Base-by-base conservation (phyloP, 2,329 filamentous ascomycete genomes). In the Bretziella fagacearum region DNA sequence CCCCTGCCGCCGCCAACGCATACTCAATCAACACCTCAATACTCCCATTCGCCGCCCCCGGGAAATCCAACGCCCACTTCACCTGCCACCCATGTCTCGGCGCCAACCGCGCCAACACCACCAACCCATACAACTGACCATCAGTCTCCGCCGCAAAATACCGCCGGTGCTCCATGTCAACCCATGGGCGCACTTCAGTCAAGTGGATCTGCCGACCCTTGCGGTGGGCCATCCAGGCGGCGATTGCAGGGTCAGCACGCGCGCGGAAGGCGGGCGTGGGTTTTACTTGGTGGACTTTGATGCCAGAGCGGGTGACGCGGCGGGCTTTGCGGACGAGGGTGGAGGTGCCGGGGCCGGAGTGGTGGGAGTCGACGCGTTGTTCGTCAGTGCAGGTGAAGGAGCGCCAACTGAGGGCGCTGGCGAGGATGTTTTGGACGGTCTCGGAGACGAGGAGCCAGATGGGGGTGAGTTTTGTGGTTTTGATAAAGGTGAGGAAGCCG, bases 1-100 rank as follows among this genome's bases (percentile, higher is more conserved):
- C 65, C 64, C 44, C 74, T 60, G 33, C 58, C 57, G 5, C 61
- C 57, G 46, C 32, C 51, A 93, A 70, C 1, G 81, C 75, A 57
- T 80, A 73, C 30, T 81, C 76, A 55, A 93, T 81, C 33, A 91
- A 73, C 33, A 80, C 73, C 65, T 95, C 87, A 53, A 94, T 94
- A 27, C 83, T 80, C 40, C 87, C 87, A 37, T 77, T 84, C n/a
- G 87, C 82, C 1, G 86, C 75, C 22, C 75, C 77, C 0, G 86
- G 87, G 69, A 95, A 94, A 62, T 95, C 85, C 47, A 95, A 76
- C n/a, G 82, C 83, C 68, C 91, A 94, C 67, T 95, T 95, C 59
- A 94, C 80, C 66, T 95, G 87, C 77, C 85, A 93, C 47, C 87
- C 87, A 59, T 93, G 76, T 29, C 74, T 69, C 2, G 85, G 84